These are phyloP conservation scores for Penicillium atrosanguineum DNA, from an alignment of 495 filamentous ascomycete species.

Conservation along the genomic window DNA sequence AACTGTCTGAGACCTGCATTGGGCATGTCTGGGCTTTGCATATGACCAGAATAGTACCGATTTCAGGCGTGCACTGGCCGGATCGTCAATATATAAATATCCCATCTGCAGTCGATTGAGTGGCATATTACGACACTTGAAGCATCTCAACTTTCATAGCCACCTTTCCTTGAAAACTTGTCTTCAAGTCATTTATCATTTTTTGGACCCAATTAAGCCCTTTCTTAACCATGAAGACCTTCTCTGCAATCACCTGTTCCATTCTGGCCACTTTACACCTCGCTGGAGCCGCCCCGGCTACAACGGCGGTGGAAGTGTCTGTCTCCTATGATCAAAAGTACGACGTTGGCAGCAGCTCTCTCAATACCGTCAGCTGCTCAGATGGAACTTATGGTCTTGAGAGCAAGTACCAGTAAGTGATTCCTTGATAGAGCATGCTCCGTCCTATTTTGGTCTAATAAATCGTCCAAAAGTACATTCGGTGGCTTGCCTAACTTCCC, in stretches of 20 bases:
- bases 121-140: neutral
- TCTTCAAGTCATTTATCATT: neutral
- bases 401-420: constrained; percentile 33
- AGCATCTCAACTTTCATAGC: no score
- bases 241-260: constrained; percentile 16
- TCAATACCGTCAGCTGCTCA: constrained; percentile 60
- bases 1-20: constrained; percentile 24
- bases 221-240: constrained; percentile 21
- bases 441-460: no score
- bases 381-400: constrained; percentile 59
- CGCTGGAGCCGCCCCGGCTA: constrained; percentile 12
- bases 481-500: constrained; percentile 53
- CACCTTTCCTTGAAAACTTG: neutral
- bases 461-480: constrained; percentile 61
- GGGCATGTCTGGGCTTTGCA: constrained; percentile 1
- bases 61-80: neutral
- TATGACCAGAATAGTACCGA: constrained; percentile 6
- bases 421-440: no score
- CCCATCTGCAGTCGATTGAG: neutral
- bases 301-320: constrained; percentile 1
- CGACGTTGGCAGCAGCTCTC: constrained; percentile 40
- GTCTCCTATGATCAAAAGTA: constrained; percentile 38
- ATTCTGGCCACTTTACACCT: constrained; percentile 20
- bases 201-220: neutral
- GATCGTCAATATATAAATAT: constrained; percentile 18